phyloP scores from a whole-genome alignment of 345 rosid species.

The Erysimum cheiranthoides region DNA sequence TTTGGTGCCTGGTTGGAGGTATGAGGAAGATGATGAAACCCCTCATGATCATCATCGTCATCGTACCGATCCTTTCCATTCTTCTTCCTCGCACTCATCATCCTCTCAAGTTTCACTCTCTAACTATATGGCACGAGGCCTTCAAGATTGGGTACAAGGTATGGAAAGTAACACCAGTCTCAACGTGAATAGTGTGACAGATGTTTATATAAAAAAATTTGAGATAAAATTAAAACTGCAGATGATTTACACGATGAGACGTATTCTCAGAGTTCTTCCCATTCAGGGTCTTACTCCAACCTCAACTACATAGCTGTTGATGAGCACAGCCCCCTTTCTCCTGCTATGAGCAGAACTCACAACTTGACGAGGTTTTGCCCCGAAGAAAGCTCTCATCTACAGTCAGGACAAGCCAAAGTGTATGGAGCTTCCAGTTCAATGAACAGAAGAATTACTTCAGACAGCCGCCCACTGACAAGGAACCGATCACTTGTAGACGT shows the following conservation, averaged over 20 bases:
- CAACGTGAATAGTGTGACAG: constrained; percentile 11
- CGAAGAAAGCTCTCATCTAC: constrained; percentile 46
- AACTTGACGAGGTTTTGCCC: constrained; percentile 64
- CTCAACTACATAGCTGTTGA: constrained; percentile 57
- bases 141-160: constrained; percentile 62
- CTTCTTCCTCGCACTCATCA: constrained; percentile 62
- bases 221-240: constrained; percentile 50
- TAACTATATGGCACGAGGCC: constrained; percentile 47
- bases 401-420: constrained; percentile 47
- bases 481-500: constrained; percentile 72
- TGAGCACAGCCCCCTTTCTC: constrained; percentile 51
- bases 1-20: constrained; percentile 58
- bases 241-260: constrained; percentile 70
- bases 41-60: constrained; percentile 29
- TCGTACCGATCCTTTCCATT: constrained; percentile 47
- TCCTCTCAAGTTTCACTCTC: constrained; percentile 64
- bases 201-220: constrained; percentile 16
- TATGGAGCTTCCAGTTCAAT: constrained; percentile 51
- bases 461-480: constrained; percentile 53
- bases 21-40: constrained; percentile 54
- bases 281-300: constrained; percentile 66
- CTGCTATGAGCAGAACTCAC: constrained; percentile 40
- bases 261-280: constrained; percentile 68
- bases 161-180: constrained; percentile 23
- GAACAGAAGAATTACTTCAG: constrained; percentile 41